These are phyloP conservation scores for Tolypocladium tundrense DNA, from an alignment of 2,329 filamentous ascomycete genomes.

Conservation along the genomic window DNA sequence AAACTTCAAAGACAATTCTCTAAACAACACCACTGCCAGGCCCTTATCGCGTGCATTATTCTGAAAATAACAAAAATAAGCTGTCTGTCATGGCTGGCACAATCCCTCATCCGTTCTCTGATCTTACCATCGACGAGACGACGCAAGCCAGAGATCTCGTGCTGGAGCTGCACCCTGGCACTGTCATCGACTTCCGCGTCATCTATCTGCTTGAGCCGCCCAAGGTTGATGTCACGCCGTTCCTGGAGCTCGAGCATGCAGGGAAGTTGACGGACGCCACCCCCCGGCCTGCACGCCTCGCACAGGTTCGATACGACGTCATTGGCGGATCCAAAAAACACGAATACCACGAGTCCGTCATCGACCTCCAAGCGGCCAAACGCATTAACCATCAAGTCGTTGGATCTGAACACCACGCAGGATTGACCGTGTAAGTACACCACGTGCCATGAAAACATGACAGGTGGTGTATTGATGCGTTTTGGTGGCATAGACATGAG, in stretches of 20 bases:
- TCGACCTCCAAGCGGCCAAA: conserved; percentile 18
- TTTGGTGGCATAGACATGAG: conserved; percentile 13
- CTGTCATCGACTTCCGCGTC: conserved; percentile 33
- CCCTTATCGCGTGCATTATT: not conserved
- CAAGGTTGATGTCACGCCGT: conserved; percentile 34
- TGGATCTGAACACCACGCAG: conserved; percentile 17
- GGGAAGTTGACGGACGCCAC: conserved; percentile 15
- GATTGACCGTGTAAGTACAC: conserved; percentile 16
- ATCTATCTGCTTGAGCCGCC: conserved; percentile 40
- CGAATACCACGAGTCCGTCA: conserved; percentile 23
- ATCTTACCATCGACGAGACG: conserved; percentile 17
- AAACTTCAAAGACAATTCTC: not conserved
- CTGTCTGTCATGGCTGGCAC: not conserved
- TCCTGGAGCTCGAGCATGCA: conserved; percentile 32
- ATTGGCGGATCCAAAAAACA: conserved; percentile 13
- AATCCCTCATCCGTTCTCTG: conserved; percentile 21
- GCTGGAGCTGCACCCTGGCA: conserved; percentile 14
- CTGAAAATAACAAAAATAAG: not conserved
- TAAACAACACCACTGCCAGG: not conserved
- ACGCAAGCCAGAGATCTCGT: conserved; percentile 24
- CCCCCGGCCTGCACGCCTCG: conserved; percentile 23
- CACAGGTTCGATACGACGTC: conserved; percentile 30
- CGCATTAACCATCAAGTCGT: conserved; percentile 16
- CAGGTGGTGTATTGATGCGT: not conserved
- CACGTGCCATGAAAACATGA: too few relatives aligned